A percentile compares a stretch with the other conserved stretches of the same genome.
Conservation (phyloP, 2,329 filamentous ascomycete species). For the Pyricularia grisea region DNA sequence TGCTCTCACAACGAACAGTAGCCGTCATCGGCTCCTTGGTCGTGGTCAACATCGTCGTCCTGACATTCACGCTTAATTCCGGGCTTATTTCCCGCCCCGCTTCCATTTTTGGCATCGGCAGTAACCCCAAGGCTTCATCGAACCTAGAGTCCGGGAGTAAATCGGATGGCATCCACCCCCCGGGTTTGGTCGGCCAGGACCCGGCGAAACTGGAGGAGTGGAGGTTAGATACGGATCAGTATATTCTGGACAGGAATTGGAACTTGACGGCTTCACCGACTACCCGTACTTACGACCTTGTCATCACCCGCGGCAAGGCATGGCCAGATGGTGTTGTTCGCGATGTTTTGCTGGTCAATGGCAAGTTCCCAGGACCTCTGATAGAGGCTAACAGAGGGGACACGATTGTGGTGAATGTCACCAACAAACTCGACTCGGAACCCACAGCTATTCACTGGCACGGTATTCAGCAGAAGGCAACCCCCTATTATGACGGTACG, state of each 20-base stretch:
- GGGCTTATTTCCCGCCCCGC: neutral
- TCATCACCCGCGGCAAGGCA: conserved; percentile 40
- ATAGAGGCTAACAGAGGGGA: conserved; percentile 67
- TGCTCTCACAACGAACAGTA: neutral
- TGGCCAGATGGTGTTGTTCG: conserved; percentile 16
- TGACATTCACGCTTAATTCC: neutral
- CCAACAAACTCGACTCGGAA: conserved; percentile 34
- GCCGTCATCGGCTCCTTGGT: conserved; percentile 2
- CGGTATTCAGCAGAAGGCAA: conserved; percentile 7
- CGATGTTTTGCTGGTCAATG: conserved; percentile 49
- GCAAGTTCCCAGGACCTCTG: conserved; percentile 62
- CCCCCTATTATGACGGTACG: conserved; percentile 7
- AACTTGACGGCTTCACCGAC: conserved; percentile 35
- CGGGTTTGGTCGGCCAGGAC: neutral
- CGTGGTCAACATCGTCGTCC: conserved; percentile 1
- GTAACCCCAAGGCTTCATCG: neutral
- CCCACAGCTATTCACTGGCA: conserved; percentile 10
- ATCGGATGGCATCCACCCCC: neutral
- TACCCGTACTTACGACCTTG: conserved; percentile 50
- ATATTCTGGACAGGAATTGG: conserved; percentile 32
- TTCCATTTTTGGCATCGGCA: neutral
- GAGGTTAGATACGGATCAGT: conserved; percentile 7
- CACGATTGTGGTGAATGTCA: conserved; percentile 53
- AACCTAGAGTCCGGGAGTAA: neutral
- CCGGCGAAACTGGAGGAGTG: conserved; percentile 5